A percentile compares a stretch with the other conserved stretches of the same genome.
These are phyloP conservation scores for Aspergillus sp. DNA, from an alignment of 2,329 filamentous ascomycete genomes.

Conservation along the genomic window DNA sequence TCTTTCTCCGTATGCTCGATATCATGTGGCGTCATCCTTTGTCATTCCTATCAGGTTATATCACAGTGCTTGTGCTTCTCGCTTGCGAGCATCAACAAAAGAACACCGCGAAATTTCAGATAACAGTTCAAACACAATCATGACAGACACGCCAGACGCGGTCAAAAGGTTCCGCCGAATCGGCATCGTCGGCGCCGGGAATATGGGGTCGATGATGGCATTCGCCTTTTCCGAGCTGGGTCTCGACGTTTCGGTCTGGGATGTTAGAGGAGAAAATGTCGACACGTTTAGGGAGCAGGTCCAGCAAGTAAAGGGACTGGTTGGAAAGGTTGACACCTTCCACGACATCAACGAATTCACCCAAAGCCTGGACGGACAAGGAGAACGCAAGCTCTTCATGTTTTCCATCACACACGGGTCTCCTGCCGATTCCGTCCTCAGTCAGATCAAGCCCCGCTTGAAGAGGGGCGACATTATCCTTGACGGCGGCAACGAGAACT, in stretches of 20 bases:
- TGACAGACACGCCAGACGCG: slow-evolving; percentile 3
- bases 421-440: slow-evolving; percentile 14
- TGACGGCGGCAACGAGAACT: slow-evolving; percentile 57
- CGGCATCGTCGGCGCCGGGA: slow-evolving; percentile 18
- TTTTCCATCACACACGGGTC: slow-evolving; percentile 19
- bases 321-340: slow-evolving; percentile 13
- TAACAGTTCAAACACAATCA: neutral
- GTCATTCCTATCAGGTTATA: no score
- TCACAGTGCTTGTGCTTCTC: no score
- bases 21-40: no score
- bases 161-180: slow-evolving; percentile 15
- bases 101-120: no score
- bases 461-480: slow-evolving; percentile 53
- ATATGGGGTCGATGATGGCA: slow-evolving; percentile 21
- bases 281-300: slow-evolving; percentile 9
- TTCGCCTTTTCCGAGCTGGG: slow-evolving; percentile 18
- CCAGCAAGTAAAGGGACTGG: slow-evolving; percentile 6
- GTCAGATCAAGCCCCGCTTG: slow-evolving; percentile 38
- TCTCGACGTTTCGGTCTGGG: slow-evolving; percentile 19
- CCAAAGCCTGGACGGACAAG: slow-evolving; percentile 11
- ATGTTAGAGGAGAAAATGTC: slow-evolving; percentile 12
- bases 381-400: slow-evolving; percentile 13
- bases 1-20: no score
- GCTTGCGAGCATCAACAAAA: no score
- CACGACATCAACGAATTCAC: slow-evolving; percentile 15